Evolutionary conservation across 2,329 filamentous ascomycete genomes (phyloP), one percentile per base, ranked within the genome.

Genomic region (Penicillium decumbens): DNA sequence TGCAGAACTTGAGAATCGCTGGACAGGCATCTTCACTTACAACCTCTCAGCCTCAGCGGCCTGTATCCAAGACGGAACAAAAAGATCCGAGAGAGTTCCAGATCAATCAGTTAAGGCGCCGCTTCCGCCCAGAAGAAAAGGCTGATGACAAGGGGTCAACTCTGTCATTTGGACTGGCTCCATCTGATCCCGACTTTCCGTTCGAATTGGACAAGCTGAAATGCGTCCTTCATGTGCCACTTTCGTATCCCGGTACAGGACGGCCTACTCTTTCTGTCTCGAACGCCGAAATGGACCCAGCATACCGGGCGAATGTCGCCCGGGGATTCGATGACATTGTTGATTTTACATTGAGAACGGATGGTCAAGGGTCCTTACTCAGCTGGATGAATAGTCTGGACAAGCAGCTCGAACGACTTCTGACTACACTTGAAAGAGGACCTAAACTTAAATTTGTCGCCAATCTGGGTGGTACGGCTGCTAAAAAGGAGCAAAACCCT

Each of bases 111-210:
- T 72, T 92, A 53, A 78, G 81, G 60, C 80, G 81, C 55, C 80
- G 88, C 29, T 92, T 82, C 67, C 70, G 69, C 46, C 78, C 79
- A 10, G 66, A 70, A 41, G 76, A 80, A 55, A 66, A 65, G 39
- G 64, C 69, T 28, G 66, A 70, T 53, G 61, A 78, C 51, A 77
- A 79, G 42, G 75, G 75, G 3, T 81, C 80, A 0, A 76, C 79
- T 13, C 69, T 91, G 33, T 70, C 75, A 8, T 88, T 92, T 67
- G 80, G 76, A 44, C 71, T 93, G 53, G 72, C 71, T 10, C 88
- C 88, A 4, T 89, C 88, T 5, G 88, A 93, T 64, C 88, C 88
- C 0, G 88, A 93, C 63, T 92, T 93, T 61, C 86, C 88, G 0
- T 92, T 88, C 67, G 86, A 90, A 53, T 74, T 92, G 63, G 78